Evolutionary conservation across 306 rosid genomes (phyloP).

Genomic region (Quercus suber): DNA sequence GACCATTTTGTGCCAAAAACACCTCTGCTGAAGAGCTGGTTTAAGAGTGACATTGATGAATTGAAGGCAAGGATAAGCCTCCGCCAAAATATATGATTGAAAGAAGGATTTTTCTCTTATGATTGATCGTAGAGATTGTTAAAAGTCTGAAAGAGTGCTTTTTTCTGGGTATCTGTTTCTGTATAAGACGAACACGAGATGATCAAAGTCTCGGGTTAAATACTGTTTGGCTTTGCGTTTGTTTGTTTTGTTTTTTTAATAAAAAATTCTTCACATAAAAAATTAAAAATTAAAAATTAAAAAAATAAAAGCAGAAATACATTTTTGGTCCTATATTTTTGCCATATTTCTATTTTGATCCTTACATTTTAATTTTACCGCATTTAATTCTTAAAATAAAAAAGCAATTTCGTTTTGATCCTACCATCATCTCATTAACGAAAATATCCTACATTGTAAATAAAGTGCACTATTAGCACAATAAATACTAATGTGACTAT

Average conservation of each 20-base stretch:
- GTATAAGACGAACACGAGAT: neutral
- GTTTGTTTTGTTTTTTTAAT: neutral
- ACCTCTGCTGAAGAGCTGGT: constrained; percentile 92
- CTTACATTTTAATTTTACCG: too few relatives aligned
- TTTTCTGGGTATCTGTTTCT: neutral
- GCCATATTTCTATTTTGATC: too few relatives aligned
- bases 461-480: too few relatives aligned
- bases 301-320: too few relatives aligned
- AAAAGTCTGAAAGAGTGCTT: neutral
- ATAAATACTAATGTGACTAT: too few relatives aligned
- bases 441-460: rapidly evolving
- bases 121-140: neutral
- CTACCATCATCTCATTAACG: too few relatives aligned
- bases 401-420: too few relatives aligned
- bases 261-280: neutral
- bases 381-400: too few relatives aligned
- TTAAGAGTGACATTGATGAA: constrained; percentile 75
- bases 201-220: neutral
- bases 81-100: neutral
- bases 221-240: neutral
- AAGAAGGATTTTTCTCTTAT: neutral
- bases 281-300: too few relatives aligned
- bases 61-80: neutral
- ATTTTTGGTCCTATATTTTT: too few relatives aligned
- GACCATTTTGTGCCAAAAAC: constrained; percentile 89